These are phyloP conservation scores for Tuber umbilicatum DNA, from an alignment of 495 filamentous ascomycete genomes.

Conservation along the genomic window DNA sequence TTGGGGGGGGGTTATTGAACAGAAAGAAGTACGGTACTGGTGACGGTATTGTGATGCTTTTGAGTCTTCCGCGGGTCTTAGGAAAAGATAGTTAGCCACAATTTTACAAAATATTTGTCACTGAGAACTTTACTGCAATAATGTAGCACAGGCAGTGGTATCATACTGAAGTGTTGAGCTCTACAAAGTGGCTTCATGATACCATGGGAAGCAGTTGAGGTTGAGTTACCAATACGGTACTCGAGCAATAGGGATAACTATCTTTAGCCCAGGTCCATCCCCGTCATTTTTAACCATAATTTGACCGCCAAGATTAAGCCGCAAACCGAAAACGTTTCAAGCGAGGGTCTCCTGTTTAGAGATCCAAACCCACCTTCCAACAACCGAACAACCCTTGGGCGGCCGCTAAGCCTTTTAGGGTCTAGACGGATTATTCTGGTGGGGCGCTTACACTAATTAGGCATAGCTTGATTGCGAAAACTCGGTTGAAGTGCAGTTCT, in stretches of 20 bases:
- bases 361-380: background rate
- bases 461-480: background rate
- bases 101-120: background rate
- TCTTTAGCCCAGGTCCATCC: background rate
- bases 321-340: constrained; percentile 6
- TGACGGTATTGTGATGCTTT: background rate
- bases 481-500: background rate
- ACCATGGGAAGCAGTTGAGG: background rate
- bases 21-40: too few relatives aligned
- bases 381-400: background rate
- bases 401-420: background rate
- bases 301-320: background rate
- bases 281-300: background rate
- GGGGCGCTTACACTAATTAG: background rate
- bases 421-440: background rate
- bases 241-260: background rate
- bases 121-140: too few relatives aligned
- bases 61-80: background rate
- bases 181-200: background rate
- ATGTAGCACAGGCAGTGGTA: too few relatives aligned
- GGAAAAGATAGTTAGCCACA: background rate
- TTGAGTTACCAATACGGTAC: background rate
- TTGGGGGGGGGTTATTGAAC: too few relatives aligned
- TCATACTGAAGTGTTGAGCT: background rate
- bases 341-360: background rate